A percentile compares a stretch with the other conserved stretches of the same genome.
Evolutionary conservation across 208 protist genomes (phyloP).

Genomic region (Polymyxa betae): DNA sequence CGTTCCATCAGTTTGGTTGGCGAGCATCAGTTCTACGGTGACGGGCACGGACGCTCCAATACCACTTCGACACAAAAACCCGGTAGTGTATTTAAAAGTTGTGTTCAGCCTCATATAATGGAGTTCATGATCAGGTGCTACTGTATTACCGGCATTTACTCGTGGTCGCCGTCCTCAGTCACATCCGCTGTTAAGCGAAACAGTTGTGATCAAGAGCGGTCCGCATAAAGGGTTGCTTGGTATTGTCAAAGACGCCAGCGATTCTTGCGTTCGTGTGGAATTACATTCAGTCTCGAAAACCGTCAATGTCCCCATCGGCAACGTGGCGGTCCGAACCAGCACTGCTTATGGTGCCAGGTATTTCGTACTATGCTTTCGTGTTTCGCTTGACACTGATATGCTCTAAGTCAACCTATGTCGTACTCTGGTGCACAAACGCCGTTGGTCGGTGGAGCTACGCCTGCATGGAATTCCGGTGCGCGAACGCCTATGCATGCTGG

Average conservation of each 20-base stretch:
- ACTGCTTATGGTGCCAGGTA: background rate
- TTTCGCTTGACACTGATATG: background rate
- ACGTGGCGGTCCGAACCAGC: background rate
- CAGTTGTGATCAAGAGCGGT: conserved; percentile 51
- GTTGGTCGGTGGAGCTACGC: background rate
- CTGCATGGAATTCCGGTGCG: background rate
- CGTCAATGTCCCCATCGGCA: conserved; percentile 51
- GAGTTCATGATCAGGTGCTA: background rate
- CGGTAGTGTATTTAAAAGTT: background rate
- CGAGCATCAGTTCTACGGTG: conserved; percentile 3
- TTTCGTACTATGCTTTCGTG: background rate
- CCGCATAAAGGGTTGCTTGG: conserved; percentile 49
- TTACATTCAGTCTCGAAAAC: conserved; percentile 45
- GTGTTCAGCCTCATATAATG: background rate
- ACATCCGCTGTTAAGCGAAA: conserved; percentile 44
- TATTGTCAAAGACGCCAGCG: conserved; percentile 53
- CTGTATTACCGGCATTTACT: background rate
- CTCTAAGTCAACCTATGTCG: background rate
- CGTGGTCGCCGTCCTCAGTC: background rate
- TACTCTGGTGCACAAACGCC: conserved; percentile 30
- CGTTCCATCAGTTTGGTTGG: conserved; percentile 23
- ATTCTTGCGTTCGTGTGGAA: conserved; percentile 38
- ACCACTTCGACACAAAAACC: too few relatives aligned
- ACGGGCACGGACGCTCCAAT: background rate
- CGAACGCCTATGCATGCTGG: conserved; percentile 30